phyloP scores from a whole-genome alignment of 495 filamentous ascomycete genomes.

The Pseudoneurospora amorphoporcata region DNA sequence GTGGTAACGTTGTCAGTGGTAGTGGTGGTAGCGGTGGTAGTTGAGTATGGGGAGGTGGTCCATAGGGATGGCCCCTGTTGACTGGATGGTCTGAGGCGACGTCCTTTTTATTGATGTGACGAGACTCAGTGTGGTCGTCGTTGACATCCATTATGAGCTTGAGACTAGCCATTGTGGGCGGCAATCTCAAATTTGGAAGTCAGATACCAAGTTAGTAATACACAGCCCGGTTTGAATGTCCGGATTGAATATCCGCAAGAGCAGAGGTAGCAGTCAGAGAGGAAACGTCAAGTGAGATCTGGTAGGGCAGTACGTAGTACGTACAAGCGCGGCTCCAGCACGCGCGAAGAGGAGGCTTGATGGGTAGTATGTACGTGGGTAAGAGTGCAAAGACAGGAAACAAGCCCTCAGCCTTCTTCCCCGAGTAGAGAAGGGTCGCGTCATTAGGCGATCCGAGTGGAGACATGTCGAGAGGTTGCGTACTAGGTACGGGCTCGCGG shows the following conservation, averaged over 20 bases:
- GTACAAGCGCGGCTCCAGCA: conserved; percentile 27
- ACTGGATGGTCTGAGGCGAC: conserved; percentile 26
- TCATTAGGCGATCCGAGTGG: conserved; percentile 3
- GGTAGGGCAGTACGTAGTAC: conserved; percentile 8
- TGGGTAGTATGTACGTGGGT: conserved; percentile 5
- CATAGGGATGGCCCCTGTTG: conserved; percentile 14
- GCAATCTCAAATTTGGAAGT: conserved; percentile 33
- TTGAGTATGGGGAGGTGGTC: conserved; percentile 1
- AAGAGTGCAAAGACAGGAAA: conserved; percentile 3
- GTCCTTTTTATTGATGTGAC: conserved; percentile 29
- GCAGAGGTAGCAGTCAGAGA: conserved; percentile 20
- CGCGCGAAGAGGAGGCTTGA: conserved; percentile 8
- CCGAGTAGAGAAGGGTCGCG: not conserved
- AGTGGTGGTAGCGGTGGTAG: conserved; percentile 3
- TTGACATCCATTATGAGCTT: conserved; percentile 39
- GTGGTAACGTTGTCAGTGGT: conserved; percentile 5
- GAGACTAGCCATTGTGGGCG: conserved; percentile 36
- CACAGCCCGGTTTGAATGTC: conserved; percentile 26
- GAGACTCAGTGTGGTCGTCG: conserved; percentile 26
- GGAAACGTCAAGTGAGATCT: conserved; percentile 8
- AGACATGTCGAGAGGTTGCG: not conserved
- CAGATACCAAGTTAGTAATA: conserved; percentile 27
- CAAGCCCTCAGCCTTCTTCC: conserved; percentile 10
- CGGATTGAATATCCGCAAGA: conserved; percentile 9
- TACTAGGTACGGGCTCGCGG: conserved; percentile 12